Percentiles rank a stretch among this genome's conserved stretches.
These are phyloP conservation scores for Linnemannia hyalina DNA, from an alignment of 192 early-diverging fungal species.

Conservation along the genomic window DNA sequence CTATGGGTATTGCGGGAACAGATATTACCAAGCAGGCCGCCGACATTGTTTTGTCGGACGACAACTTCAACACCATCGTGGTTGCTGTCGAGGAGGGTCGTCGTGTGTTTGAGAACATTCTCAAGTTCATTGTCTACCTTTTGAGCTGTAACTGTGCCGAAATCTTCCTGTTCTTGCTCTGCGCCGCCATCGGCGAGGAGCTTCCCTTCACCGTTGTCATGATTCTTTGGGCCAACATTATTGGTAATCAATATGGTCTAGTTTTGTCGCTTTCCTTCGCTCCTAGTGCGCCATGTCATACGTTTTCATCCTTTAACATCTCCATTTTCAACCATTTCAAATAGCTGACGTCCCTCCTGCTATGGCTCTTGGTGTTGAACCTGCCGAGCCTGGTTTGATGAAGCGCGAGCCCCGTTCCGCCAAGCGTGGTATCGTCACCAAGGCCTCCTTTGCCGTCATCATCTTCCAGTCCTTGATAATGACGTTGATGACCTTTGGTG, in stretches of 20 bases:
- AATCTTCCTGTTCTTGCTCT: constrained; percentile 90
- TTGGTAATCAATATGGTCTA: constrained; percentile 59
- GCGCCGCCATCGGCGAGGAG: constrained; percentile 78
- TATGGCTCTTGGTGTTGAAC: constrained; percentile 93
- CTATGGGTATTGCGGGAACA: constrained; percentile 96
- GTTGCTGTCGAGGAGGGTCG: constrained; percentile 94
- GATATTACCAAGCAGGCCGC: constrained; percentile 99
- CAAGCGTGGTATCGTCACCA: constrained; percentile 80
- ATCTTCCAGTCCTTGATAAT: constrained; percentile 81
- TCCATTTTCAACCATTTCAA: background rate
- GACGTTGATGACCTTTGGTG: constrained; percentile 71
- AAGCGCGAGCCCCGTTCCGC: constrained; percentile 83
- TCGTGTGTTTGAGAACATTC: constrained; percentile 97
- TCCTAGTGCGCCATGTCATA: no score
- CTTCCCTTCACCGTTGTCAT: constrained; percentile 92
- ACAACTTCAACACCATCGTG: constrained; percentile 97
- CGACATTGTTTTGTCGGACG: constrained; percentile 94
- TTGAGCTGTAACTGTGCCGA: constrained; percentile 95
- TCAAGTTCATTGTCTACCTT: constrained; percentile 97
- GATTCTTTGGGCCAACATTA: constrained; percentile 98
- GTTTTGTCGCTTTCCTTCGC: background rate
- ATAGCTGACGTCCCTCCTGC: constrained; percentile 95
- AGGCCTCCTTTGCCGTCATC: constrained; percentile 73
- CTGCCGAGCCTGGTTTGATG: constrained; percentile 90
- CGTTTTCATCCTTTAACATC: no score